Base-by-base conservation (phyloP, 2,329 filamentous ascomycete genomes). In the Cercospora janseana region DNA sequence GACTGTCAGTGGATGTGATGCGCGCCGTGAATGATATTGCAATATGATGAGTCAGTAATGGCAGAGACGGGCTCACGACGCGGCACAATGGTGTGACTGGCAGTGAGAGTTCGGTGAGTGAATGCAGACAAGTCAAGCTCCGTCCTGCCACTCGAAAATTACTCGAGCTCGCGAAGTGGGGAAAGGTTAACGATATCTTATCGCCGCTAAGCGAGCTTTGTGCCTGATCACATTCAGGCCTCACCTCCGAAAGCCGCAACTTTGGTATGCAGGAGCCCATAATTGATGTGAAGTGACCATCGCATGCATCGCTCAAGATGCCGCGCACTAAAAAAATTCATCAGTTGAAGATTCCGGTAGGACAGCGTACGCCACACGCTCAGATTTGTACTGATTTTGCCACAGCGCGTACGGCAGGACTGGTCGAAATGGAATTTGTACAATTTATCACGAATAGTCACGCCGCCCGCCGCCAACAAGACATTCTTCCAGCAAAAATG, bases 401-500 rank as follows among this genome's bases (percentile, higher is more conserved):
- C 43, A 50, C 68, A 97, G 91, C 94, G 89, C 87, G 70, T 95
- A 70, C 86, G 92, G 64, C 88, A 93, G 77, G 89, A 90, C 76
- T 96, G 92, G 93, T 95, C 89, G 78, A 95, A 95, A 76, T 90
- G 88, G 54, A 57, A 54, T 47, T 79, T 98, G 57, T 98, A 88
- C 81, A 96, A 96, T 73, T 74, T 98, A 59, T 74, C 76, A 43
- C 79, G 80, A 60, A 65, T 80, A 26, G 71, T 63, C 34, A 64
- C 70, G 2, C 80, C 78, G 13, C 66, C 62, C 12, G 70, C 74
- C 51, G 65, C 61, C 12, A 61, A 60, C 43, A 71, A 74, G 55
- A 96, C 91, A 35, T 94, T 93, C 74, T 98, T 95, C 79, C 92
- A 97, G 78, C 92, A 97, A 73, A 98, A 98, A 85, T 98, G 92